Evolutionary conservation across 192 early-diverging fungal species (phyloP).

Genomic region (Gigaspora rosea): DNA sequence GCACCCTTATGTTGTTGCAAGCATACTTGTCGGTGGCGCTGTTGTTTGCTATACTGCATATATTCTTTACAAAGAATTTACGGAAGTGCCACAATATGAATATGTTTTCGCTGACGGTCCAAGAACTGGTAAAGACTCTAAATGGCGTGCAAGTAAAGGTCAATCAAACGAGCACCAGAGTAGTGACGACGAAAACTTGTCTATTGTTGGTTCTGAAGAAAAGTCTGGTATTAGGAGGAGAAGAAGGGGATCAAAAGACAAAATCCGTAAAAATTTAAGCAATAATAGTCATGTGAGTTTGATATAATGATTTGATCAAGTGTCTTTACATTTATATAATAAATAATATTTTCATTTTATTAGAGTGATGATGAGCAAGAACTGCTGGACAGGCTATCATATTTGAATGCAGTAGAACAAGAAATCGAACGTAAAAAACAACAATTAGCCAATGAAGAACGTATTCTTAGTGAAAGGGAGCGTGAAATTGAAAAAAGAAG

Average conservation of each 20-base stretch:
- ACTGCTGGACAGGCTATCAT: constrained; percentile 16
- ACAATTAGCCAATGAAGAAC: constrained; percentile 10
- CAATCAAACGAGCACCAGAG: background rate
- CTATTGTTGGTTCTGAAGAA: background rate
- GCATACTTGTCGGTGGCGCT: background rate
- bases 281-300: background rate
- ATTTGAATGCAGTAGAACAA: constrained; percentile 26
- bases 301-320: background rate
- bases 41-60: constrained; percentile 12
- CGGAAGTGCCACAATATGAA: background rate
- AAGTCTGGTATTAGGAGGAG: constrained; percentile 2
- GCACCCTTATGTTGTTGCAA: constrained; percentile 8
- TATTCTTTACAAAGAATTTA: background rate
- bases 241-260: background rate
- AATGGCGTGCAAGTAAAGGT: background rate
- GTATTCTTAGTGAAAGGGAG: constrained; percentile 1
- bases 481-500: constrained; percentile 1
- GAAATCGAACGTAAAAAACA: constrained; percentile 31
- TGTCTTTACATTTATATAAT: background rate
- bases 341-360: background rate
- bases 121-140: background rate
- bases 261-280: background rate
- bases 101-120: background rate
- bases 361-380: constrained; percentile 22
- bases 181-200: background rate